Conservation (phyloP, 2,329 filamentous ascomycete species). For the Cercospora beticola region DNA sequence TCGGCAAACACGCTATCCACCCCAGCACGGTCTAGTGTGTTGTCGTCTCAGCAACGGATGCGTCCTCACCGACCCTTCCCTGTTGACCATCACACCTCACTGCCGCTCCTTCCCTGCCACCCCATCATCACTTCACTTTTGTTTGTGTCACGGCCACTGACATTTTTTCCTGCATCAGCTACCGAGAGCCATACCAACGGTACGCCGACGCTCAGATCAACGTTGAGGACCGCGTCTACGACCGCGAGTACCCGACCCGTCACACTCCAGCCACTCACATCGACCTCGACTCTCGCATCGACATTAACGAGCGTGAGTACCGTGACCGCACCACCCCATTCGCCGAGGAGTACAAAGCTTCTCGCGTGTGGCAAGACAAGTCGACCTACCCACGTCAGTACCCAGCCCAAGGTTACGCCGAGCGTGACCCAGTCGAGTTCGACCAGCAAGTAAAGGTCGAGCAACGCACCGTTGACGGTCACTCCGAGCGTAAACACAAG, state of each 20-base stretch:
- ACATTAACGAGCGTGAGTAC: constrained; percentile 52
- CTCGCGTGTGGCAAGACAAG: constrained; percentile 41
- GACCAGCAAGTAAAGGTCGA: constrained; percentile 53
- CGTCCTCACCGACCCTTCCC: constrained; percentile 30
- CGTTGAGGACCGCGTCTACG: constrained; percentile 55
- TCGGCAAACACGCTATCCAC: constrained; percentile 37
- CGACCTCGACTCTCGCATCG: constrained; percentile 59
- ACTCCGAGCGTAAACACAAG: constrained; percentile 42
- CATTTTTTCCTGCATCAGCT: constrained; percentile 44
- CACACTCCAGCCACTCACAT: constrained; percentile 51
- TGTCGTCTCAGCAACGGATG: constrained; percentile 36
- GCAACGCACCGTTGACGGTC: constrained; percentile 53
- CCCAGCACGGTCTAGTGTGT: constrained; percentile 34
- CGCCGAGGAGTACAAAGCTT: constrained; percentile 42
- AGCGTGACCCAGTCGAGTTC: constrained; percentile 38
- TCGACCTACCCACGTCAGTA: constrained; percentile 41
- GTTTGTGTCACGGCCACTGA: constrained; percentile 20
- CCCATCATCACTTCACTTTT: constrained; percentile 24
- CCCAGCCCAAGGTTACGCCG: constrained; percentile 41
- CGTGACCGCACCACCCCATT: constrained; percentile 42
- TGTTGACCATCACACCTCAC: constrained; percentile 25
- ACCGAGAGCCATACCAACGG: constrained; percentile 55
- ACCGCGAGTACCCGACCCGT: constrained; percentile 49
- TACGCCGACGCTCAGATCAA: constrained; percentile 67
- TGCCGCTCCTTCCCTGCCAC: constrained; percentile 20